Evolutionary conservation across 2,329 filamentous ascomycete species (phyloP).

Genomic region (Neospermospora avenae): DNA sequence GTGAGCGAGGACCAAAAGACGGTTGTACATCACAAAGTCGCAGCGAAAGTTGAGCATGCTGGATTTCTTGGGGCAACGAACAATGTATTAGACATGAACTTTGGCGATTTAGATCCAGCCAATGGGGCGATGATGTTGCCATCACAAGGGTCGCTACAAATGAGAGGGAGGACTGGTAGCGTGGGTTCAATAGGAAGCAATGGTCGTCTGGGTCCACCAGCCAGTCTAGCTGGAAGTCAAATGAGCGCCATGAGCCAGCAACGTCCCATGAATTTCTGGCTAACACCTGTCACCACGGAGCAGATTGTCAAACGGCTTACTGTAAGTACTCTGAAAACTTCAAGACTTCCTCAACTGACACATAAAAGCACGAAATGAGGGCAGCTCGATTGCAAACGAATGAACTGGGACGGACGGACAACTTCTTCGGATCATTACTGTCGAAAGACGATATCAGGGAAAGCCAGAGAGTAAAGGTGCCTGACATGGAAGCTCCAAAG

Average conservation of each 20-base stretch:
- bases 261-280: constrained; percentile 75
- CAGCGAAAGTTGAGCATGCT: constrained; percentile 93
- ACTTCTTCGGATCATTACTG: constrained; percentile 75
- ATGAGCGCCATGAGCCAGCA: constrained; percentile 63
- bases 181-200: constrained; percentile 61
- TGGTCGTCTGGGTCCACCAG: constrained; percentile 51
- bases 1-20: constrained; percentile 98
- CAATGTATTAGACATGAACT: constrained; percentile 83
- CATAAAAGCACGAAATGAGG: constrained; percentile 76
- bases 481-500: constrained; percentile 47
- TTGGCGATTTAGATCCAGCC: constrained; percentile 84
- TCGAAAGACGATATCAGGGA: constrained; percentile 67
- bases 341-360: constrained; percentile 24
- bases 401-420: constrained; percentile 77
- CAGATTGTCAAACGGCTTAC: constrained; percentile 79
- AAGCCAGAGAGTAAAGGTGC: constrained; percentile 44
- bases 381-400: constrained; percentile 82
- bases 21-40: constrained; percentile 97
- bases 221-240: constrained; percentile 53
- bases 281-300: constrained; percentile 87
- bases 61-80: constrained; percentile 73
- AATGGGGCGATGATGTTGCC: constrained; percentile 70
- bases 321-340: constrained; percentile 21
- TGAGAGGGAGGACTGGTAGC: constrained; percentile 67
- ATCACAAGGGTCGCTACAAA: constrained; percentile 63